These are phyloP conservation scores for Diplotaxis tenuifolia DNA, from an alignment of 345 rosid species.

Conservation along the genomic window DNA sequence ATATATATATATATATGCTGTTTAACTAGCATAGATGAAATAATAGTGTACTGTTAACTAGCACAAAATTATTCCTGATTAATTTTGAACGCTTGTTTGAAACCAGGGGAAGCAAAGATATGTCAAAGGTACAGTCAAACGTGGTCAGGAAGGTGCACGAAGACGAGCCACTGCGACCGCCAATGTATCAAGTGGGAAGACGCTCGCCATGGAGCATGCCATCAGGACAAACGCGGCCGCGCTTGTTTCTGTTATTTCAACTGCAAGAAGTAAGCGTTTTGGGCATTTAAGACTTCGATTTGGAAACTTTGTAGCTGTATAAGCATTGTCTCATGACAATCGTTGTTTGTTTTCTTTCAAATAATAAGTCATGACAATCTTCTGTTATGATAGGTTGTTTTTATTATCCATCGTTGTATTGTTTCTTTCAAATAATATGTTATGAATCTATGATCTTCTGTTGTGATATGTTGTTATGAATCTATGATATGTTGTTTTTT, in stretches of 20 bases:
- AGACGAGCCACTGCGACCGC: slow-evolving; percentile 5
- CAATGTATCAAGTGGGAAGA: slow-evolving; percentile 1
- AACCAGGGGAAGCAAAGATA: neutral
- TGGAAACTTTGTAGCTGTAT: neutral
- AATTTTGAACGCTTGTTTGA: neutral
- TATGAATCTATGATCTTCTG: neutral
- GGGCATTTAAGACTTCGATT: neutral
- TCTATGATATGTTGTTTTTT: neutral
- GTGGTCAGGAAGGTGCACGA: slow-evolving; percentile 1
- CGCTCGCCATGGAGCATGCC: slow-evolving; percentile 5
- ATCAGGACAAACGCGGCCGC: slow-evolving; percentile 3
- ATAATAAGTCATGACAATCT: no score
- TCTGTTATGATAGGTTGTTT: no score
- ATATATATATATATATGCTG: neutral
- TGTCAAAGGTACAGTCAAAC: slow-evolving; percentile 4
- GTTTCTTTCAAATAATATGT: neutral
- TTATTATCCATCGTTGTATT: no score
- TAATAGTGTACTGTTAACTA: neutral
- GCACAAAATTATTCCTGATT: no score
- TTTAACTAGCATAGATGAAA: neutral
- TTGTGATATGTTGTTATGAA: neutral
- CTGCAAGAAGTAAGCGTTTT: neutral
- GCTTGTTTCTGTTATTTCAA: slow-evolving; percentile 7
- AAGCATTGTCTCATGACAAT: neutral
- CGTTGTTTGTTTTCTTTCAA: no score